Base-by-base conservation (phyloP, 306 rosid genomes). In the Benincasa hispida region DNA sequence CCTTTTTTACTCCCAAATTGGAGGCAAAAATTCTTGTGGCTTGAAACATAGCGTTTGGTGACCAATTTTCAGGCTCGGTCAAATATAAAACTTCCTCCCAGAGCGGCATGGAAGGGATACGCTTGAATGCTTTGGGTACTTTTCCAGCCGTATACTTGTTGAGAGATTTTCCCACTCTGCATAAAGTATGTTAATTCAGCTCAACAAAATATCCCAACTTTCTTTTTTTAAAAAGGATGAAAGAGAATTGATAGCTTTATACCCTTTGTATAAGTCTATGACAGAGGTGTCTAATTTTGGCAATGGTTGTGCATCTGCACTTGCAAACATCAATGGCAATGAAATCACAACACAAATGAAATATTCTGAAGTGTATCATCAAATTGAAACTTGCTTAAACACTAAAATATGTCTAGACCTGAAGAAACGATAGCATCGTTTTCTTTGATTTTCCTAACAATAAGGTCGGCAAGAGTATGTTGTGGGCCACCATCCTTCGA, bases 31-130 rank as follows among this genome's bases (percentile, higher is more conserved):
- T 87, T 75, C 93, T 88, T 30, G 95, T 90, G 58, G 96, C 93
- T 83, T 91, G 97, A 80, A 79, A 94, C 85, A 91, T 77, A 2
- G 96, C 97, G 87, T 88, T 87, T 51, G 98, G 96, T 9, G 98
- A 94, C 98, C 97, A 94, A 15, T 89, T 91, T 66, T 91, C 92
- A 53, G 98, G 98, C 84, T 90, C 94, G 10, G 97, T 94, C 51
- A 91, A 22, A 79, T 91, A 89, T n/a, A 94, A 77, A 65, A 85
- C 79, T 81, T 90, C 91, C 81, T 94, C 98, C 98, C 97, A 94
- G 11, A 63, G 87, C 54, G 77, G 74, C 91, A 87, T 78, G 28
- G 96, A 79, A 66, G 97, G 88, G 63, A 94, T 90, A 83, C 75
- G 87, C 74, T 94, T 94, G 76, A 94, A 85, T 60, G 94, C 88